A percentile compares a stretch with the other conserved stretches of the same genome.
Conservation (phyloP, 805 yeast species). For the Candida maris region DNA sequence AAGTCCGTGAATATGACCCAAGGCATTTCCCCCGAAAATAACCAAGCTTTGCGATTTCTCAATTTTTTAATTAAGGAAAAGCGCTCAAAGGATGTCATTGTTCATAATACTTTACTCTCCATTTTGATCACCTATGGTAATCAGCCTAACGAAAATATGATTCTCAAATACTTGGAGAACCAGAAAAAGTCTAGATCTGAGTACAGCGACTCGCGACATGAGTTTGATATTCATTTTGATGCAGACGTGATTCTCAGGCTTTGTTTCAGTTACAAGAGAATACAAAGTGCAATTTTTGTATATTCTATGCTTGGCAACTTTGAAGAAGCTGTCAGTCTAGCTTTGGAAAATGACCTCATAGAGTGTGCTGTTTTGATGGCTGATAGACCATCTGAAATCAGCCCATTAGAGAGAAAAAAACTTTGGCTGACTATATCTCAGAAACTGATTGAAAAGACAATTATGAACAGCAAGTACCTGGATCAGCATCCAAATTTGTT, state of each 20-base stretch:
- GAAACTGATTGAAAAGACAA: slow-evolving; percentile 39
- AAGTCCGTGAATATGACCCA: slow-evolving; percentile 36
- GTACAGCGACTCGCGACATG: slow-evolving; percentile 10
- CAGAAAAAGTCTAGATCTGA: slow-evolving; percentile 17
- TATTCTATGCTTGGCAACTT: slow-evolving; percentile 63
- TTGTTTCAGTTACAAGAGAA: slow-evolving; percentile 56
- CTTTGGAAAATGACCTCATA: slow-evolving; percentile 56
- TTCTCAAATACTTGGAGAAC: slow-evolving; percentile 47
- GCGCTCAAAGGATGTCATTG: slow-evolving; percentile 39
- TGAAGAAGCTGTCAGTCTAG: slow-evolving; percentile 78
- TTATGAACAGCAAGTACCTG: slow-evolving; percentile 26
- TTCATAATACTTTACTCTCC: slow-evolving; percentile 71
- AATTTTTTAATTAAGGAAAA: slow-evolving; percentile 48
- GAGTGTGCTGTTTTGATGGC: slow-evolving; percentile 58
- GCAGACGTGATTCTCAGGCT: slow-evolving; percentile 71
- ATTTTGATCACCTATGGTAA: slow-evolving; percentile 52
- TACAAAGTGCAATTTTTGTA: slow-evolving; percentile 68
- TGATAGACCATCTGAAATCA: slow-evolving; percentile 39
- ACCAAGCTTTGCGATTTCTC: slow-evolving; percentile 66
- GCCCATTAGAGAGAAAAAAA: slow-evolving; percentile 50
- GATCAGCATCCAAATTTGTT: slow-evolving; percentile 17
- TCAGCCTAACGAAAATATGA: slow-evolving; percentile 41
- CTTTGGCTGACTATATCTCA: slow-evolving; percentile 70
- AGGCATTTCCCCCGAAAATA: slow-evolving; percentile 41
- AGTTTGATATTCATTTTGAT: slow-evolving; percentile 48